Evolutionary conservation across 768 basidiomycete species (phyloP).

Genomic region (Cantharellus cinnabarinus): DNA sequence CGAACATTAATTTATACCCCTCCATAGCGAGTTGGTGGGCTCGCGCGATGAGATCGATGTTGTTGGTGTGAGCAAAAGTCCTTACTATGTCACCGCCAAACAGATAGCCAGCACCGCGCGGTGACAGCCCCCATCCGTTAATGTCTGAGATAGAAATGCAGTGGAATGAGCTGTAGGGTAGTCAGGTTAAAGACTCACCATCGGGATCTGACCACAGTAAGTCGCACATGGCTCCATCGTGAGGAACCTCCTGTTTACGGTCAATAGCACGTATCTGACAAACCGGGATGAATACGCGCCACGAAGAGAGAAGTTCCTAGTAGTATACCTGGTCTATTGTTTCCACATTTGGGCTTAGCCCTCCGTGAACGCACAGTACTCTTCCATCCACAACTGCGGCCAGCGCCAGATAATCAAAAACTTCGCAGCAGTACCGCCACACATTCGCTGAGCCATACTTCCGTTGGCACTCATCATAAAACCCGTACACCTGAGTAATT

Average conservation of each 20-base stretch:
- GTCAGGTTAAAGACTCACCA: conserved; percentile 28
- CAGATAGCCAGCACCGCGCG: conserved; percentile 90
- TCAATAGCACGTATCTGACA: conserved; percentile 76
- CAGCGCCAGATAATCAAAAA: conserved; percentile 89
- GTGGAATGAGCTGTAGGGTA: background rate
- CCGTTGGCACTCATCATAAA: conserved; percentile 89
- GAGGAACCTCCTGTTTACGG: conserved; percentile 91
- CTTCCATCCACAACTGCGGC: conserved; percentile 93
- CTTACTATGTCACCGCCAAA: conserved; percentile 88
- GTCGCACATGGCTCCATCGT: conserved; percentile 98
- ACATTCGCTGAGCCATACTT: conserved; percentile 90
- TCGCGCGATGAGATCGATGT: conserved; percentile 83
- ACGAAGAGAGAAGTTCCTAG: conserved; percentile 8
- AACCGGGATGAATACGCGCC: background rate
- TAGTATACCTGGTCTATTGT: conserved; percentile 62
- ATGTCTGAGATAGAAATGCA: conserved; percentile 35
- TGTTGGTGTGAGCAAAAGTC: conserved; percentile 75
- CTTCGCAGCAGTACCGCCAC: conserved; percentile 97
- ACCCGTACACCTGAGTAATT: conserved; percentile 90
- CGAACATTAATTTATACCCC: conserved; percentile 95
- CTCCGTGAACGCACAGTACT: conserved; percentile 95
- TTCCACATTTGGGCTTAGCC: conserved; percentile 73
- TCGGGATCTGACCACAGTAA: conserved; percentile 99
- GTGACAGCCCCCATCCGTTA: conserved; percentile 86
- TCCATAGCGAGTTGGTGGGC: conserved; percentile 98